Percentiles rank a stretch among this genome's conserved stretches.
These are phyloP conservation scores for Xylona heveae DNA, from an alignment of 495 filamentous ascomycete species.

Conservation along the genomic window DNA sequence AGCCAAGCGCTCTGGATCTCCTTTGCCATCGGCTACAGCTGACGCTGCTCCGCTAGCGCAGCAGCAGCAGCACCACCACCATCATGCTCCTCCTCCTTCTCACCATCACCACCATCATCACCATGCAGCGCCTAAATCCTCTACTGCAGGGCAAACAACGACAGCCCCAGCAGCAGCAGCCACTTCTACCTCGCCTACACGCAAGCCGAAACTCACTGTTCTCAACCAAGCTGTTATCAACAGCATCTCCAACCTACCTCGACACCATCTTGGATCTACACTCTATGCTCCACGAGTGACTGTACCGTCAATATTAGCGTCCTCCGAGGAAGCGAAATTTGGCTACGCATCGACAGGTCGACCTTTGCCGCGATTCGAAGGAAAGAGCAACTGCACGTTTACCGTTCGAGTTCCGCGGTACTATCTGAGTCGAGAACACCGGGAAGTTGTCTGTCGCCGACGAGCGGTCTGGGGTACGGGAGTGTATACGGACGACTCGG, in stretches of 20 bases:
- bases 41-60: conserved; percentile 14
- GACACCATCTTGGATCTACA: conserved; percentile 63
- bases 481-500: conserved; percentile 90
- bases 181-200: conserved; percentile 25
- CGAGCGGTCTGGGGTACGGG: conserved; percentile 80
- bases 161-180: conserved; percentile 14
- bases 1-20: conserved; percentile 3
- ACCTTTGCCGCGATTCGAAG: conserved; percentile 58
- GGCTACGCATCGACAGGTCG: conserved; percentile 50
- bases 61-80: conserved; percentile 35
- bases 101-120: conserved; percentile 30
- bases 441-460: conserved; percentile 61
- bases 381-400: conserved; percentile 74
- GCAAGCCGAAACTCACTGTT: conserved; percentile 39
- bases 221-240: conserved; percentile 46
- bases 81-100: conserved; percentile 15
- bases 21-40: conserved; percentile 16
- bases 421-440: conserved; percentile 41
- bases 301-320: conserved; percentile 22
- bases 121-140: conserved; percentile 17
- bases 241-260: conserved; percentile 43
- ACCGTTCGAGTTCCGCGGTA: conserved; percentile 68
- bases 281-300: conserved; percentile 29
- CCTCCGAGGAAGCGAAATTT: conserved; percentile 31
- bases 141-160: conserved; percentile 13